Conservation (phyloP, 2,329 filamentous ascomycete species). For the Tolypocladium sp. region DNA sequence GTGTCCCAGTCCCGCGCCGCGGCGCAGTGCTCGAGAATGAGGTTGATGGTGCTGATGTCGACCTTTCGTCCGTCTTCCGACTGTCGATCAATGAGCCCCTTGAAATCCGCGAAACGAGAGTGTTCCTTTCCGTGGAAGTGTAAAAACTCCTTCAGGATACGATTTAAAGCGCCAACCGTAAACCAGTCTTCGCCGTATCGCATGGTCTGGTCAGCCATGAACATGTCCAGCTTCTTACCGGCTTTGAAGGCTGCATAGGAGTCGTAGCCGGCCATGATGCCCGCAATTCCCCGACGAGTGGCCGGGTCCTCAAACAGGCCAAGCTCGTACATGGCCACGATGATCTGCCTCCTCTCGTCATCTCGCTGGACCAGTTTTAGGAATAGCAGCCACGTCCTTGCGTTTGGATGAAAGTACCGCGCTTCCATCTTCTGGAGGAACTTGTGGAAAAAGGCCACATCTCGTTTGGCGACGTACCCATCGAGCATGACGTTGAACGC, state of each 20-base stretch:
- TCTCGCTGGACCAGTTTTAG: conserved; percentile 49
- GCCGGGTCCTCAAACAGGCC: conserved; percentile 29
- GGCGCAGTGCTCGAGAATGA: conserved; percentile 23
- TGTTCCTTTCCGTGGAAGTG: conserved; percentile 21
- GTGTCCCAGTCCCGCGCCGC: conserved; percentile 18
- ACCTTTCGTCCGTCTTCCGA: conserved; percentile 13
- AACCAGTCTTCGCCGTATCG: conserved; percentile 40
- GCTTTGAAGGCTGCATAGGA: conserved; percentile 29
- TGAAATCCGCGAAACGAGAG: conserved; percentile 15
- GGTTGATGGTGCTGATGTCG: conserved; percentile 25
- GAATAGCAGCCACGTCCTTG: conserved; percentile 39
- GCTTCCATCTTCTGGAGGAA: conserved; percentile 31
- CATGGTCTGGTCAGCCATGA: conserved; percentile 28
- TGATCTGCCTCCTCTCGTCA: conserved; percentile 36
- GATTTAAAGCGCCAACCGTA: conserved; percentile 23
- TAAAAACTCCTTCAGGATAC: conserved; percentile 32
- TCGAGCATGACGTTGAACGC: conserved; percentile 39
- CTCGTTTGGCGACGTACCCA: conserved; percentile 26
- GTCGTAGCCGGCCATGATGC: conserved; percentile 33
- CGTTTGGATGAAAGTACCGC: conserved; percentile 28
- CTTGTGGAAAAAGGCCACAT: conserved; percentile 30
- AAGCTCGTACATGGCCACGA: conserved; percentile 36
- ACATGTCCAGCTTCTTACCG: conserved; percentile 22
- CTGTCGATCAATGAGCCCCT: conserved; percentile 15
- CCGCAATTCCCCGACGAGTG: conserved; percentile 27